Percentiles rank a stretch among this genome's conserved stretches.
phyloP scores from a whole-genome alignment of 176 grass and related monocot species.

The Dendrocalamus sinicus region DNA sequence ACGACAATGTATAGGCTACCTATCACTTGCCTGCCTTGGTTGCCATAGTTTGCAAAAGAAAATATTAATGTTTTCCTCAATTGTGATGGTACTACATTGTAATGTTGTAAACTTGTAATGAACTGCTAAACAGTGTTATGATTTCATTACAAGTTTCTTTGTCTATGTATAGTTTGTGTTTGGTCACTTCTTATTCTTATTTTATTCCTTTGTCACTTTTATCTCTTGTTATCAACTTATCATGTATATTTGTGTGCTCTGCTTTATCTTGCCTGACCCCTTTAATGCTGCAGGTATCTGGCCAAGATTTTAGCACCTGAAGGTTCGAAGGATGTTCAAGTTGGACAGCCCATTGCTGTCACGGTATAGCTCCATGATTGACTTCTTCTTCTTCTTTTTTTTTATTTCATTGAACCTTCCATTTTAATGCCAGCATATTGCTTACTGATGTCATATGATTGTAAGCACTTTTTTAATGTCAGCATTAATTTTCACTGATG shows the following conservation, averaged over 20 bases:
- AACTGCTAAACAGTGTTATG: slow-evolving; percentile 15
- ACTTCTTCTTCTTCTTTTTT: background rate
- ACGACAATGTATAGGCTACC: background rate
- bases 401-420: slow-evolving; percentile 17
- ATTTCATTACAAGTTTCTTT: background rate
- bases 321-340: slow-evolving; percentile 95
- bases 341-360: slow-evolving; percentile 88
- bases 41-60: slow-evolving; percentile 7
- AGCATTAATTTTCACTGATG: background rate
- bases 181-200: slow-evolving; percentile 7
- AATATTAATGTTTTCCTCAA: background rate
- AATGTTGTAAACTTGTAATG: background rate
- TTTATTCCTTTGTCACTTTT: slow-evolving; percentile 28
- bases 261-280: slow-evolving; percentile 14
- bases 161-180: background rate
- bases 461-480: slow-evolving; percentile 10
- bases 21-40: background rate
- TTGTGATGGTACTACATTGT: background rate
- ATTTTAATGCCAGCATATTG: slow-evolving; percentile 8
- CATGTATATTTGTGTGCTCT: slow-evolving; percentile 28
- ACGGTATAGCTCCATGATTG: slow-evolving; percentile 69
- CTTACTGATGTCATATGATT: slow-evolving; percentile 9
- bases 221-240: slow-evolving; percentile 37
- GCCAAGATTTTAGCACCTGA: slow-evolving; percentile 97
- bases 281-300: slow-evolving; percentile 70